Percentiles rank a stretch among this genome's conserved stretches.
Conservation (phyloP, 257 asterid genomes). For the Avicennia marina region DNA sequence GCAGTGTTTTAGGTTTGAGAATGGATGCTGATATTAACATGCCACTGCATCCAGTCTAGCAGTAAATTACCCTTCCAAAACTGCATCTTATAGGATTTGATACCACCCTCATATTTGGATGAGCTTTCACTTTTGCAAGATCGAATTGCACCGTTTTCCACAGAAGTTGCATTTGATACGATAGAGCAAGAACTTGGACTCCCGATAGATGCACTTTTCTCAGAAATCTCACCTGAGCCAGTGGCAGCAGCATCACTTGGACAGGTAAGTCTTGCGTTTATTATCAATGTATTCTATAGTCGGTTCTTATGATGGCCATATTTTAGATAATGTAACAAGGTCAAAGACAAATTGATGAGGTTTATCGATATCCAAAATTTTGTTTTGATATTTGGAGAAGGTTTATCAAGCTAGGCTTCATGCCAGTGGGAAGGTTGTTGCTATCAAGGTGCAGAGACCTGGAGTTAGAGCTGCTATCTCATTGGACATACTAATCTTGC, state of each 20-base stretch:
- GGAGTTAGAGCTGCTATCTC: constrained; percentile 98
- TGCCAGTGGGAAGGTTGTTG: constrained; percentile 69
- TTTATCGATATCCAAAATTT: not conserved
- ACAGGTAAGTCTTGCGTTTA: constrained; percentile 47
- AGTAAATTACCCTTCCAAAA: not conserved
- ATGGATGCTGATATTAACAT: not conserved
- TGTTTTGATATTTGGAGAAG: constrained; percentile 37
- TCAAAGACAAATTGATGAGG: constrained; percentile 10
- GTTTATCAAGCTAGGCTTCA: constrained; percentile 98
- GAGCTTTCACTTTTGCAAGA: constrained; percentile 93
- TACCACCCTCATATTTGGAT: constrained; percentile 92
- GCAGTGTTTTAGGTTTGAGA: no score
- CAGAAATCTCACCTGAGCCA: constrained; percentile 95
- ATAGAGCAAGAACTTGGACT: constrained; percentile 84
- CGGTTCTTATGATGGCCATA: constrained; percentile 7
- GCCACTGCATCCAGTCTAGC: not conserved
- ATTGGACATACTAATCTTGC: constrained; percentile 83
- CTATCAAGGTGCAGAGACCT: constrained; percentile 95
- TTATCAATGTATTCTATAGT: constrained; percentile 3
- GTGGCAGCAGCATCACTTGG: constrained; percentile 99
- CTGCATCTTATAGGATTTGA: constrained; percentile 57
- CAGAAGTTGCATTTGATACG: constrained; percentile 74
- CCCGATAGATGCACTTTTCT: constrained; percentile 73
- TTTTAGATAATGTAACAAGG: not conserved
- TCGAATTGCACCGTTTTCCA: constrained; percentile 84